Percentiles rank a stretch among this genome's conserved stretches.
Evolutionary conservation across 768 basidiomycete species (phyloP).

Genomic region (Agaricus subrufescens): DNA sequence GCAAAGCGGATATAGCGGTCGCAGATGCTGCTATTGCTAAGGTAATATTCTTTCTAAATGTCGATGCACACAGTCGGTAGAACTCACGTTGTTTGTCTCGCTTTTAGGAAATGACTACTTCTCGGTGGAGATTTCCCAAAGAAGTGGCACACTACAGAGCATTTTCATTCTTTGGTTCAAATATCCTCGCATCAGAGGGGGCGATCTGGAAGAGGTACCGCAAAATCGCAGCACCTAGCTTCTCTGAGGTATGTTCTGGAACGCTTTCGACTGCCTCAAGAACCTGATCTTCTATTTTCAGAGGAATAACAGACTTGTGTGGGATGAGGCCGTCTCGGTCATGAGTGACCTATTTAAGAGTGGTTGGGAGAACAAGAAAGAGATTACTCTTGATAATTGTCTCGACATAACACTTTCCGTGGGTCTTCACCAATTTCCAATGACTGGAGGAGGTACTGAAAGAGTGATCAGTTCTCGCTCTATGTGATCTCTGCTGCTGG

Average conservation of each 20-base stretch:
- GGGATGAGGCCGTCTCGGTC: conserved; percentile 38
- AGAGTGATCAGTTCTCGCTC: conserved; percentile 36
- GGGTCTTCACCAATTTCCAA: conserved; percentile 6
- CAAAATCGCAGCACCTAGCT: conserved; percentile 53
- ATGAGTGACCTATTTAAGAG: conserved; percentile 36
- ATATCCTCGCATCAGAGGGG: conserved; percentile 56
- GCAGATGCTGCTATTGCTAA: conserved; percentile 29
- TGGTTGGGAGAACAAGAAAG: conserved; percentile 37
- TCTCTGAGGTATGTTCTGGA: conserved; percentile 41
- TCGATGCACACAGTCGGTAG: not conserved
- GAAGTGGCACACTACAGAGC: conserved; percentile 35
- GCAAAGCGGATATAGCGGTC: conserved; percentile 11
- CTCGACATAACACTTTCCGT: conserved; percentile 49
- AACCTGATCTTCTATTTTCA: conserved; percentile 8
- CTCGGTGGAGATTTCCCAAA: conserved; percentile 50
- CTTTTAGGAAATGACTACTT: conserved; percentile 38
- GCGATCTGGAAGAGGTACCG: conserved; percentile 61
- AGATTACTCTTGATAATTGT: conserved; percentile 36
- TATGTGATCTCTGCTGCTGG: conserved; percentile 42
- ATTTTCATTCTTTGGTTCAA: conserved; percentile 46
- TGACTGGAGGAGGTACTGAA: not conserved
- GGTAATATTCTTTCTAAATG: conserved; percentile 9
- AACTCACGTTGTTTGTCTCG: not conserved
- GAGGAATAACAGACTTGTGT: conserved; percentile 42
- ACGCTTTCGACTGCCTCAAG: not conserved